A percentile compares a stretch with the other conserved stretches of the same genome.
Evolutionary conservation across 2,329 filamentous ascomycete genomes (phyloP).

Genomic region (Calonectria pseudoreteaudii): DNA sequence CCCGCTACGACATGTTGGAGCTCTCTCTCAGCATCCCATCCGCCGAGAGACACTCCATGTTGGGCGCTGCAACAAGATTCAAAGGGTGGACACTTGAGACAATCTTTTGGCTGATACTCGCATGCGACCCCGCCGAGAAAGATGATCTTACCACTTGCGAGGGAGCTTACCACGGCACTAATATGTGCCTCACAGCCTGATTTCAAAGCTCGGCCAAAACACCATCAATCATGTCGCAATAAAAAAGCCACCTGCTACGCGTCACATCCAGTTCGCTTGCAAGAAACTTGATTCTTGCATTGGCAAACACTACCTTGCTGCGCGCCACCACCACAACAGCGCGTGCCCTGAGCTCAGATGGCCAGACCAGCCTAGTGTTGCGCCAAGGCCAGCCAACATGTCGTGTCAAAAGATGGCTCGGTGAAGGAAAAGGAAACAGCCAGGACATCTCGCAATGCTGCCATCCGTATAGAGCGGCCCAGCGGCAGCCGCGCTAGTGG

Average conservation of each 20-base stretch:
- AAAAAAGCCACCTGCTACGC: not conserved
- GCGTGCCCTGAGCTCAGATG: not conserved
- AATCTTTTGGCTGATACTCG: not conserved
- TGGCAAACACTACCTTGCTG: not conserved
- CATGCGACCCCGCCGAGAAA: not conserved
- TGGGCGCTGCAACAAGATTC: not conserved
- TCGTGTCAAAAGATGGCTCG: not conserved
- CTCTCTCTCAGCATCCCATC: not conserved
- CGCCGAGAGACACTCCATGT: not conserved
- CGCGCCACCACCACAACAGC: not conserved
- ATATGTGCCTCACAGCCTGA: not conserved
- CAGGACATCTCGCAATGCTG: not conserved
- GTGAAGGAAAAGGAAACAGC: not conserved
- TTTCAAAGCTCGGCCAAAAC: not conserved
- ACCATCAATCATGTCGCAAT: not conserved
- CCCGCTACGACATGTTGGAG: not conserved
- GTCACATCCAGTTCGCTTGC: not conserved
- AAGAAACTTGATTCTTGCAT: not conserved
- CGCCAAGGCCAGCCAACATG: not conserved
- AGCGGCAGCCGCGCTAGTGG: not conserved
- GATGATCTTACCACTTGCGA: not conserved
- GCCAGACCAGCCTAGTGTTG: not conserved
- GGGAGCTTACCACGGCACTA: not conserved
- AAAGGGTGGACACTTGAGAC: not conserved
- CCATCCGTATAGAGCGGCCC: not conserved